Base-by-base conservation (phyloP, 140 eudicot genomes). In the Senecio squalidus region DNA sequence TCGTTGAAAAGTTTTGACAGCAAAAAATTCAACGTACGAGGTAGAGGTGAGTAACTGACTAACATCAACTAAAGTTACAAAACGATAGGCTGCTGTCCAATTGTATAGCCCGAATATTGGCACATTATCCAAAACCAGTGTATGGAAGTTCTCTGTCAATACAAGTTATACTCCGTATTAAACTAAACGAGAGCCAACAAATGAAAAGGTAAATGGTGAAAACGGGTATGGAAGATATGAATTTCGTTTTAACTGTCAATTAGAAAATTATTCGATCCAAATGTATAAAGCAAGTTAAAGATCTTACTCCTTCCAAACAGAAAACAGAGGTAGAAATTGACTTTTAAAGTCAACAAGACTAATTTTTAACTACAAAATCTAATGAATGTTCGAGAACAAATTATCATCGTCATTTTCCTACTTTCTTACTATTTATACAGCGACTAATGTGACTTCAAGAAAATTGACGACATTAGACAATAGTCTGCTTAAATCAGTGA, bases 51-150 rank as follows among this genome's bases (percentile, higher is more conserved):
- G 10, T 29, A n/a, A 53, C 5, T 21, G 6, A 71, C 94, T 74
- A 73, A 92, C 98, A 79, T 92, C 96, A 70, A 92, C 93, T 47
- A 87, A 74, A 55, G 96, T 87, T 70, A 92, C 96, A 43, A 92
- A 92, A 53, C 96, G 96, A 60, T 87, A 79, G 17, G 98, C 98
- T 45, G 98, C 95, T 45, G 98, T 72, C 72, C 89, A 79, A 51
- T 92, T 92, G 69, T 77, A 77, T 52, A 87, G 80, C 69, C 98
- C 95, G 26, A 92, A 84, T 51, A 84, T 68, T 13, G 98, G 98
- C 59, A 87, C 87, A 22, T 82, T 84, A 26, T 92, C 98, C 68
- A 92, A 66, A 57, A 85, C 96, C 57, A 92, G 78, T 0, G 98
- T 87, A 71, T 92, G 98, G 46, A 76, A 92, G 1, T 58, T 87